A percentile compares a stretch with the other conserved stretches of the same genome.
Evolutionary conservation across 768 basidiomycete genomes (phyloP).

Genomic region (Crassisporium funariophilum): DNA sequence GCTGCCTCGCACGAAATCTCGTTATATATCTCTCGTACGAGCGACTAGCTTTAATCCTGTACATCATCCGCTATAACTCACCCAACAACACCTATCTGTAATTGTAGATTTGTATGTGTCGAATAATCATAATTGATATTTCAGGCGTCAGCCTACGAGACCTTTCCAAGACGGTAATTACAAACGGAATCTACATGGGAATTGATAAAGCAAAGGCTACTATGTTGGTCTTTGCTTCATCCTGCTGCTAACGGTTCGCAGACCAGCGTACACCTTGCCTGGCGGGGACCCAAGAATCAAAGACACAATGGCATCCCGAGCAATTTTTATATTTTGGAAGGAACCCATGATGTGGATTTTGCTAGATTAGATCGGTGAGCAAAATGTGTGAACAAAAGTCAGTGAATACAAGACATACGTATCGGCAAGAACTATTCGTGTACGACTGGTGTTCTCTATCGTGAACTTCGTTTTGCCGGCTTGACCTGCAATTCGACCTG

Average conservation of each 20-base stretch:
- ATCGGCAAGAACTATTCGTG: slow-evolving; percentile 97
- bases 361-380: slow-evolving; percentile 40
- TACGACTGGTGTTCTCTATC: slow-evolving; percentile 95
- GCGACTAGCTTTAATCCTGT: too few species aligned
- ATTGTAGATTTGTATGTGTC: too few species aligned
- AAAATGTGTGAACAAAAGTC: background rate
- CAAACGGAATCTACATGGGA: too few species aligned
- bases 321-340: slow-evolving; percentile 98
- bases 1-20: too few species aligned
- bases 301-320: slow-evolving; percentile 93
- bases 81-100: too few species aligned
- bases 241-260: slow-evolving; percentile 88
- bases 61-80: too few species aligned
- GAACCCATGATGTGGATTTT: slow-evolving; percentile 99
- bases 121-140: too few species aligned
- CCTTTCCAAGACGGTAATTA: too few species aligned
- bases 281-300: slow-evolving; percentile 95
- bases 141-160: too few species aligned
- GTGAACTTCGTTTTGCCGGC: slow-evolving; percentile 99
- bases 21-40: too few species aligned
- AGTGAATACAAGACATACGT: slow-evolving; percentile 60
- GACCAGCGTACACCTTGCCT: slow-evolving; percentile 88
- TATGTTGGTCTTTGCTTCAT: slow-evolving; percentile 92
- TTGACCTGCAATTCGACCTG: slow-evolving; percentile 91
- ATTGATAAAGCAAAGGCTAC: too few species aligned